Base-by-base conservation (phyloP, 352 stramenopile species). In the Globisporangium okanoganense region DNA sequence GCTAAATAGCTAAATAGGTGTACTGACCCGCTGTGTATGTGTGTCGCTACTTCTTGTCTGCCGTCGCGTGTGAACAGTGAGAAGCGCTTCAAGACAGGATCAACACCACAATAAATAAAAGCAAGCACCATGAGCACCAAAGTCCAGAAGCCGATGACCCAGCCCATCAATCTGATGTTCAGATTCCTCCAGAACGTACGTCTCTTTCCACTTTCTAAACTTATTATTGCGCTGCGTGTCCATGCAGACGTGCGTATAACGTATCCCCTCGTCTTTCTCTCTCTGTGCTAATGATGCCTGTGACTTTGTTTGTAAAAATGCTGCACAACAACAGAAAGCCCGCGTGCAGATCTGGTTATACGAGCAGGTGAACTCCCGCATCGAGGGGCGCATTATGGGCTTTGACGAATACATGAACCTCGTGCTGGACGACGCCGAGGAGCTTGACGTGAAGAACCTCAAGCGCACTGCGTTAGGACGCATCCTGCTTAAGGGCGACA, bases 331-430 rank as follows among this genome's bases (percentile, higher is more conserved):
- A 27, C 61, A 95, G 85, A 98, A 98, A 95, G 96, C 88, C 27
- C 79, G 96, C 52, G 96, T 99, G 45, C 94, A 99, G 75, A 96
- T 99, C 68, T 99, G 98, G 97, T 76, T 99, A n/a, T 99, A 99
- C 73, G 98, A 99, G 79, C 97, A 99, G 75, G 97, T 97, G 45
- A 96, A 93, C 71, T 98, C 97, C 74, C 77, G 95, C 62, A 99
- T 99, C 61, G 98, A 99, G 76, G 98, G 97, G n/a, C 94, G 97
- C 55, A 99, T 99, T 75, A 98, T 95, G 82, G 95, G 95, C 49
- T 98, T 98, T 72, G 95, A 98, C 73, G 95, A 98, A 78, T 99
- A 99, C 85, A 99, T 99, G 97, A 99, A 99, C 82, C 83, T 99
- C 45, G 96, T 99, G 38, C 83, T 99, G 66, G 97, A 99, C 72